Evolutionary conservation across 768 basidiomycete species (phyloP), one percentile per base, ranked within the genome.

Genomic region (Clathrus columnatus): DNA sequence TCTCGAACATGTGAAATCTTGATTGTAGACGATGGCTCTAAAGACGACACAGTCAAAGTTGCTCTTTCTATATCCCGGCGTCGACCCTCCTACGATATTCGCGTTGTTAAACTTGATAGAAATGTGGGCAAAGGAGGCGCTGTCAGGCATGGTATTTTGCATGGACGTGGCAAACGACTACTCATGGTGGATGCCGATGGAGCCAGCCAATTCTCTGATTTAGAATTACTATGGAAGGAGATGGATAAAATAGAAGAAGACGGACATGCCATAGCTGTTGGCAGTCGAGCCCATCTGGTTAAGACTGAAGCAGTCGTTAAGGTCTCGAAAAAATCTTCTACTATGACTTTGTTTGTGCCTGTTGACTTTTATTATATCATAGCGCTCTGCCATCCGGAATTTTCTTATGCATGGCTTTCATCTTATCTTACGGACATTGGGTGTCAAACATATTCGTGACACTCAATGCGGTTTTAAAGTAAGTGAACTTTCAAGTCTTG

Each of bases 381-480:
- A 96, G 92, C 87, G 94, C 26, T 95, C 92, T 6, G 60, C 86
- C 44, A 69, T 95, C 18, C 87, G 94, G 28, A 97, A 96, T 64
- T 71, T 95, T 57, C 83, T 95, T 54, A 97, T 96, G 94, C 85
- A 95, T 64, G 87, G 86, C 4, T 80, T 97, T 56, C 94, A 97
- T 67, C 84, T 89, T 18, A 83, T 93, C 65, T 78, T 96, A 7
- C 83, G 86, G 30, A 80, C 95, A 46, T 83, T 95, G 27, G 93
- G 94, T 47, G 91, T 93, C 2, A 85, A 85, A 7, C 85, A 91
- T 64, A 87, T 95, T 58, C 82, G 89, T 23, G 93, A 96, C 72
- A 97, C 94, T 17, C 94, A 96, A 67, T 96, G 94, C 65, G 94
- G 94, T 28, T 97, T 97, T 82, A 97, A 97, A 71, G 70, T 69